Base-by-base conservation (phyloP, 2,329 filamentous ascomycete genomes). In the Pestalotiopsis sp. region DNA sequence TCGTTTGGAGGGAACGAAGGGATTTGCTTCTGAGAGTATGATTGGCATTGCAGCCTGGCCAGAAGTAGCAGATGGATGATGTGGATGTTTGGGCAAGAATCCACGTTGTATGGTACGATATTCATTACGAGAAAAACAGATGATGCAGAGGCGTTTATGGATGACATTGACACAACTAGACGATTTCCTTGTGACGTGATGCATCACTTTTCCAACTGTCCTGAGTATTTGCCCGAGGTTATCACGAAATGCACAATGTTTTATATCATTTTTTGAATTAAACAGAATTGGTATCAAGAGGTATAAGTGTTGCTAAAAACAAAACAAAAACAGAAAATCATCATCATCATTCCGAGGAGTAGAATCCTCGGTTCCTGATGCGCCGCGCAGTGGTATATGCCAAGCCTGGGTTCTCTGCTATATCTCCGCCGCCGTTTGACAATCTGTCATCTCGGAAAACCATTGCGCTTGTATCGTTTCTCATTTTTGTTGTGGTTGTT, bases 211-310 rank as follows among this genome's bases (percentile, higher is more conserved):
- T 2, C 9, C 31, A 36, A 36, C 27, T 31, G 27, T n/a, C 27
- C 27, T 31, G 27, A 5, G 27, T 31, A 31, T 31, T 7, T 31
- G 27, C 27, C 27, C 27, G 27, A 31, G 4, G 4, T 6, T 31
- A 31, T 6, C 27, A 31, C 31, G 6, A 36, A 36, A 6, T 9
- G 31, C 31, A 36, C 31, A 36, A 9, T 36, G 31, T 36, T 31
- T 56, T 56, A 45, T 45, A 5, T 45, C 14, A 45, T 45, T 14
- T 52, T 62, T 62, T 62, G 36, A 41, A 62, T 59, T 17, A 62
- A 36, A 36, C 3, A 20, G 27, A 36, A 62, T 39, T 38, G 59
- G 59, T 62, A 62, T 62, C 59, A 62, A 62, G n/a, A 62, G 59
- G 59, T 62, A 62, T 62, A 62, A n/a, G 59, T 17, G n/a, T 62